A percentile compares a stretch with the other conserved stretches of the same genome.
These are phyloP conservation scores for Sugiyamaella americana DNA, from an alignment of 805 yeast genomes.

Conservation along the genomic window DNA sequence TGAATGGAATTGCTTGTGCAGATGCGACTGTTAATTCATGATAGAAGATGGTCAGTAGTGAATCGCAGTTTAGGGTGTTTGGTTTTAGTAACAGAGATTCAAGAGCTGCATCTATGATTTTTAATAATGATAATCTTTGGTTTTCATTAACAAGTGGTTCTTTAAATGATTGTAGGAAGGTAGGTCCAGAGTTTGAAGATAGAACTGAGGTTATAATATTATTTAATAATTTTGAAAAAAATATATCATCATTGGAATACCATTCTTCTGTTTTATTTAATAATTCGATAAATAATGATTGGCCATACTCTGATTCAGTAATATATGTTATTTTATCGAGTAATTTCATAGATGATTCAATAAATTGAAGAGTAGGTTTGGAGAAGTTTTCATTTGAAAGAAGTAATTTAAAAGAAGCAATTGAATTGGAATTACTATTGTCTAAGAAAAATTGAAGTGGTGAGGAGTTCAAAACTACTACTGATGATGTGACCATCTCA, in stretches of 20 bases:
- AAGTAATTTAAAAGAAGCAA: background rate
- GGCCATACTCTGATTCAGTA: background rate
- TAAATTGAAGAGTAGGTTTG: background rate
- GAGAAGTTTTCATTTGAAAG: background rate
- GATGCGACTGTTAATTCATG: background rate
- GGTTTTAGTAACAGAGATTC: background rate
- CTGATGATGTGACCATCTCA: background rate
- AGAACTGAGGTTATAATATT: constrained; percentile 4
- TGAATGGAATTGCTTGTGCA: constrained; percentile 11
- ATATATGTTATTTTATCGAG: background rate
- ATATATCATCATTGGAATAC: constrained; percentile 11
- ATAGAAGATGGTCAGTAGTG: background rate
- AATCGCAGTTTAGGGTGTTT: background rate
- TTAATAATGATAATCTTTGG: constrained; percentile 15
- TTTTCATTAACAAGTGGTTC: constrained; percentile 6
- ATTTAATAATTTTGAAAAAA: background rate
- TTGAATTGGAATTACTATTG: background rate
- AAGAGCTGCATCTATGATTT: constrained; percentile 17
- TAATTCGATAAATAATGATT: constrained; percentile 2
- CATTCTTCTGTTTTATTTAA: constrained; percentile 5
- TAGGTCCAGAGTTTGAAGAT: background rate
- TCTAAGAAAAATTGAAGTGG: constrained; percentile 3
- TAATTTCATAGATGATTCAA: background rate
- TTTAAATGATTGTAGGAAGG: background rate
- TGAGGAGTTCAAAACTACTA: constrained; percentile 12